Evolutionary conservation across 169 alveolate genomes (phyloP), one percentile per base, ranked within the genome.

Genomic region (Plasmodium vivax): DNA sequence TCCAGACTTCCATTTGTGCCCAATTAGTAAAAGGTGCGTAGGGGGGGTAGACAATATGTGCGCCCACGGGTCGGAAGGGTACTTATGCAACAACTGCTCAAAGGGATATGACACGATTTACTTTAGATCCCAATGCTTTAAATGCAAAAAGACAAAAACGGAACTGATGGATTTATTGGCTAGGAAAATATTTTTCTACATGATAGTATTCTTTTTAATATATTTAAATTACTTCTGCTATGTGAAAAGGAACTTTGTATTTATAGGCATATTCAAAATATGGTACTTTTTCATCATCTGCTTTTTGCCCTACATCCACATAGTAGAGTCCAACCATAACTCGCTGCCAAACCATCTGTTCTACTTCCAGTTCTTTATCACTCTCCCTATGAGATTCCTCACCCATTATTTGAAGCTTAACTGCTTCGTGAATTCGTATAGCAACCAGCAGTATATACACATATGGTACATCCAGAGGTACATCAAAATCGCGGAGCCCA

Each of bases 11-110:
- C 95, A 83, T 36, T n/a, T 51, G 79, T 92, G 95, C 51, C 95
- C 95, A 79, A 92, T 82, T 71, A 81, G 47, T 45, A 92, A 82
- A 71, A 68, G 92, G 43, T 92, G 95, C 75, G 56, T 72, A 32
- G 95, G 95, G 43, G 92, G 92, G 10, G 56, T 54, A 8, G 32
- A 72, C 62, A 92, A 92, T 82, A 54, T 88, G 56, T 96, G 98
- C 77, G 83, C 68, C 19, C 79, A 71, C 34, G 98, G 98, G n/a
- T 94, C 97, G 23, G 94, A 79, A 36, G 98, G 98, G 41, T 96
- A 96, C 91, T 85, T 95, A 74, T 96, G 98, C 79, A 90, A 83
- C 84, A 87, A 84, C 34, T 96, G 98, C 72, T 72, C 84, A 54
- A 56, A 72, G 14, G 51, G 51, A 10, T 92, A 92, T 73, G 95